Evolutionary conservation across 106 monocot genomes (phyloP).

Genomic region (Gastrodia elata): DNA sequence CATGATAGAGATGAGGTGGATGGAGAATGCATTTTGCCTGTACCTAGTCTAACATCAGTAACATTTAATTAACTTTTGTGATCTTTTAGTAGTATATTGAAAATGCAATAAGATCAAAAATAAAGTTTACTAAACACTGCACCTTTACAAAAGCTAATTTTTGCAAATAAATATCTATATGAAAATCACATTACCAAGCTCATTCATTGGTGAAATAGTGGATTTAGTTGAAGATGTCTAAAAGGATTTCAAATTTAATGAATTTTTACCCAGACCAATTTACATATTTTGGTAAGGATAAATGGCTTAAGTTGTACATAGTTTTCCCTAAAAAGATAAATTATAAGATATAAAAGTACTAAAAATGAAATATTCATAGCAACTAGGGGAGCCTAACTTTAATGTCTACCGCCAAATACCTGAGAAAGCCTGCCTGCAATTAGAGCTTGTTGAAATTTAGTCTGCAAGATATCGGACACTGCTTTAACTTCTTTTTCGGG

Average conservation of each 20-base stretch:
- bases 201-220: too few relatives aligned
- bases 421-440: conserved; percentile 90
- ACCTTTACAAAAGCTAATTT: too few relatives aligned
- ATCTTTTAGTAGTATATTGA: too few relatives aligned
- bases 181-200: too few relatives aligned
- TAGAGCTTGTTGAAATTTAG: conserved; percentile 75
- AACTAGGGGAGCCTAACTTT: background rate
- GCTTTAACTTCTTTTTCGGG: conserved; percentile 74
- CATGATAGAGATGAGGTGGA: too few relatives aligned
- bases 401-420: conserved; percentile 20
- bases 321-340: background rate
- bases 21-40: too few relatives aligned
- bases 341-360: background rate
- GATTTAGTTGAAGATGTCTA: background rate
- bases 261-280: background rate
- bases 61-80: too few relatives aligned
- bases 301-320: background rate
- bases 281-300: background rate
- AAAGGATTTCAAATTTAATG: background rate
- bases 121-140: too few relatives aligned
- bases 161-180: too few relatives aligned
- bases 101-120: too few relatives aligned
- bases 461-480: conserved; percentile 45
- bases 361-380: background rate
- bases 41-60: too few relatives aligned